Conservation (phyloP, 345 rosid species). For the rapeseed (Brassica napus) region DNA sequence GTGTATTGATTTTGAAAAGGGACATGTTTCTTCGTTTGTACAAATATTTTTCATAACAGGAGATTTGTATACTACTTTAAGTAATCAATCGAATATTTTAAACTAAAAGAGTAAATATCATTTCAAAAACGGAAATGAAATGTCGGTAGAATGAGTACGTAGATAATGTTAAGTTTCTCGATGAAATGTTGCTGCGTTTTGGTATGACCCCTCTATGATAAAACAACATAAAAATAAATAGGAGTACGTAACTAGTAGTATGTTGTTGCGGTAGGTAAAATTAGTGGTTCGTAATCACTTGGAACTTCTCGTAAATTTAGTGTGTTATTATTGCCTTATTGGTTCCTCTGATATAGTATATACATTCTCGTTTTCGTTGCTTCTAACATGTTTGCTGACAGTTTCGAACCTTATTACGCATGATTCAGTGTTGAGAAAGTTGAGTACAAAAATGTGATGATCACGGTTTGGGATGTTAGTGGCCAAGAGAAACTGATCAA, state of each 20-base stretch:
- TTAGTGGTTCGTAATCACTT: background rate
- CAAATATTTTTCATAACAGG: too few relatives aligned
- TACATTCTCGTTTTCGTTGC: too few relatives aligned
- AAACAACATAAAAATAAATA: too few relatives aligned
- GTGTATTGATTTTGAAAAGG: too few relatives aligned
- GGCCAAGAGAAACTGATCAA: constrained; percentile 98
- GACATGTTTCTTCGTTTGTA: too few relatives aligned
- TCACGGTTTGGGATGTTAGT: constrained; percentile 99
- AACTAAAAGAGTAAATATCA: too few relatives aligned
- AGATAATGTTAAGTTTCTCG: background rate
- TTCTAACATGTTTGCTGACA: too few relatives aligned
- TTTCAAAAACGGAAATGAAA: background rate
- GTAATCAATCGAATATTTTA: too few relatives aligned
- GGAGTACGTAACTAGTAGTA: background rate
- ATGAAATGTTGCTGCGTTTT: background rate
- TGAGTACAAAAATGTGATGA: constrained; percentile 95
- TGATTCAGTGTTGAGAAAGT: constrained; percentile 98
- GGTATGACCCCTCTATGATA: background rate
- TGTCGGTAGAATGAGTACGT: background rate
- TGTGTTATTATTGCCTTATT: too few relatives aligned
- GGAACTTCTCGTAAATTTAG: background rate
- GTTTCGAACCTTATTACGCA: constrained; percentile 26
- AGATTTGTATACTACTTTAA: too few relatives aligned
- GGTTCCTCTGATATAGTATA: too few relatives aligned
- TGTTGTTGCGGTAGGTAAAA: constrained; percentile 2